These are phyloP conservation scores for Trichoderma breve DNA, from an alignment of 2,329 filamentous ascomycete genomes.

Conservation along the genomic window DNA sequence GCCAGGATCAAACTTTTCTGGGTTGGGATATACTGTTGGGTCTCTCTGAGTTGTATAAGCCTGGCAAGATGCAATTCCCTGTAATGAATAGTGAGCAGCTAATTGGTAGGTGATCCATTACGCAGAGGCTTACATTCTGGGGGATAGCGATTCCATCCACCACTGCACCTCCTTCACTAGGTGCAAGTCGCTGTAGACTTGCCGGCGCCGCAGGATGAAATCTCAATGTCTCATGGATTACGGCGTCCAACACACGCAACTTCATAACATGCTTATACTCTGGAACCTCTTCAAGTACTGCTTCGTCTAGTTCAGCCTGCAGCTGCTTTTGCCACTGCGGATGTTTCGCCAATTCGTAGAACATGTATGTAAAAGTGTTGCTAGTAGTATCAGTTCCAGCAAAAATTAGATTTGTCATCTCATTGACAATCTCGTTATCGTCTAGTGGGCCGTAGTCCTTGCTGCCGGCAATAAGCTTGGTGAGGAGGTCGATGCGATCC, in stretches of 20 bases:
- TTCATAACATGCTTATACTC: background rate
- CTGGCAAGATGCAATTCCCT: background rate
- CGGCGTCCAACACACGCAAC: background rate
- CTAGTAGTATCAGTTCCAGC: background rate
- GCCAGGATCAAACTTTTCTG: background rate
- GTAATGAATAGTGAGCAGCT: background rate
- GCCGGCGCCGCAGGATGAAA: slow-evolving; percentile 2
- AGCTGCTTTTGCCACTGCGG: background rate
- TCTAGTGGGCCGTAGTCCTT: background rate
- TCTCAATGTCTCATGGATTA: background rate
- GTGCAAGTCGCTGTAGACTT: background rate
- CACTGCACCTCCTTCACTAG: background rate
- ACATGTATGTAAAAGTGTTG: background rate
- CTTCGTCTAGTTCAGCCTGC: background rate
- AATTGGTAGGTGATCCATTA: background rate
- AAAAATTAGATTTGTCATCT: background rate
- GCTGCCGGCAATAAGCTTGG: slow-evolving; percentile 1
- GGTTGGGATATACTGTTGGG: background rate
- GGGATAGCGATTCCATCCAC: background rate
- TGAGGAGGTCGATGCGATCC: background rate
- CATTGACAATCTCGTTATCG: background rate
- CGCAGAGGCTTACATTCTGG: background rate
- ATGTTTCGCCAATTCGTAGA: background rate
- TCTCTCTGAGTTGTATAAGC: slow-evolving; percentile 8
- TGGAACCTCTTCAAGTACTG: background rate